Percentiles rank a stretch among this genome's conserved stretches.
These are phyloP conservation scores for Avena sativa DNA, from an alignment of 176 grass and related monocot species.

Conservation along the genomic window DNA sequence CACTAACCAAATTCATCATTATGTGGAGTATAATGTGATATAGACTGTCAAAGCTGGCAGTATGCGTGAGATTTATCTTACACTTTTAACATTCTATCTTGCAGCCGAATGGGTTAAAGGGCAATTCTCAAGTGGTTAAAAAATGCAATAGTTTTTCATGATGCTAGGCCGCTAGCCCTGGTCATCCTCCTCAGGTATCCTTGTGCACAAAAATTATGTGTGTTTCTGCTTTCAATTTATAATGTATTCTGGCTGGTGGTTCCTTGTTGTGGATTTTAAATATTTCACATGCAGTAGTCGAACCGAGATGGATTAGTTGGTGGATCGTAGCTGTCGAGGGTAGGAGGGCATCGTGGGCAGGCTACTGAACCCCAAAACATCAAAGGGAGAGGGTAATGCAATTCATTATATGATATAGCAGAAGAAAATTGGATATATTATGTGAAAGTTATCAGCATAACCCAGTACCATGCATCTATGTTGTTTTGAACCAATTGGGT, in stretches of 20 bases:
- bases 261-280: slow-evolving; percentile 43
- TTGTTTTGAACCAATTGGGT: not conserved
- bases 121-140: slow-evolving; percentile 45
- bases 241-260: not conserved
- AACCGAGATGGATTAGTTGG: slow-evolving; percentile 45
- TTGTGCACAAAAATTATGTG: too few species aligned
- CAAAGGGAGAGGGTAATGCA: slow-evolving; percentile 60
- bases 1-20: not conserved
- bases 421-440: not conserved
- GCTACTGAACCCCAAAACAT: slow-evolving; percentile 88
- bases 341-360: slow-evolving; percentile 74
- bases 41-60: not conserved
- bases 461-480: not conserved
- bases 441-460: not conserved
- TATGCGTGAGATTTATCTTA: not conserved
- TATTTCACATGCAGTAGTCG: slow-evolving; percentile 62
- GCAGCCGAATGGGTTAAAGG: slow-evolving; percentile 65
- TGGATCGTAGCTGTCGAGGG: slow-evolving; percentile 60
- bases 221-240: too few species aligned
- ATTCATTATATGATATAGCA: not conserved
- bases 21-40: slow-evolving; percentile 3
- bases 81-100: not conserved
- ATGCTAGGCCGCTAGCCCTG: slow-evolving; percentile 42
- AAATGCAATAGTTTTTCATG: slow-evolving; percentile 57
- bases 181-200: too few species aligned